Percentiles rank a stretch among this genome's conserved stretches.
These are phyloP conservation scores for Vitis hybrid DNA, from an alignment of 177 flowering plant genomes.

Conservation along the genomic window DNA sequence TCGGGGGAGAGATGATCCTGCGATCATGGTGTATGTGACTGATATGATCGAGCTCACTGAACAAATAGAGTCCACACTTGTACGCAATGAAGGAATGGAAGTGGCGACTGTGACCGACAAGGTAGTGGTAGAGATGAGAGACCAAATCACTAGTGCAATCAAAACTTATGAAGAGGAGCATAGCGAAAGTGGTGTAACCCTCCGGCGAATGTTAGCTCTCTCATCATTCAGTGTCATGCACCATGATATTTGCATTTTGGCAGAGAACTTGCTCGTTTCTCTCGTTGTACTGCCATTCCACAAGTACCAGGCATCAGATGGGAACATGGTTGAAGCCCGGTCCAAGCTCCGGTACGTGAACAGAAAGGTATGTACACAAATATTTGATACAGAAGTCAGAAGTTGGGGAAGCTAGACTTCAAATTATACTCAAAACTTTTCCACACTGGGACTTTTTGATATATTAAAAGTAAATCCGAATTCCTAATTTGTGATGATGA, in stretches of 20 bases:
- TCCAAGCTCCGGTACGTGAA: slow-evolving; percentile 53
- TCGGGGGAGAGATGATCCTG: slow-evolving; percentile 36
- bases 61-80: slow-evolving; percentile 45
- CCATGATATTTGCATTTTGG: slow-evolving; percentile 48
- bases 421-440: too few relatives aligned
- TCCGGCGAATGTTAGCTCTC: slow-evolving; percentile 47
- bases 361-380: slow-evolving; percentile 47
- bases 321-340: slow-evolving; percentile 31
- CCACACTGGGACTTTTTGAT: too few relatives aligned
- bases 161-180: slow-evolving; percentile 33
- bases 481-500: too few relatives aligned
- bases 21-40: slow-evolving; percentile 42
- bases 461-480: too few relatives aligned
- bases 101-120: slow-evolving; percentile 42
- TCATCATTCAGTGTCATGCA: slow-evolving; percentile 53
- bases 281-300: slow-evolving; percentile 70
- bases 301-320: slow-evolving; percentile 40
- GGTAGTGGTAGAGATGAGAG: slow-evolving; percentile 43
- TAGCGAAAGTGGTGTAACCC: slow-evolving; percentile 38
- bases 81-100: slow-evolving; percentile 30
- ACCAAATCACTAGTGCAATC: slow-evolving; percentile 33
- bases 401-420: too few relatives aligned
- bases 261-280: slow-evolving; percentile 51
- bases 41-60: slow-evolving; percentile 74
- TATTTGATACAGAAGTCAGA: too few relatives aligned